Evolutionary conservation across 2,329 filamentous ascomycete genomes (phyloP), one percentile per base, ranked within the genome.

Genomic region (Acrodontium crateriforme): DNA sequence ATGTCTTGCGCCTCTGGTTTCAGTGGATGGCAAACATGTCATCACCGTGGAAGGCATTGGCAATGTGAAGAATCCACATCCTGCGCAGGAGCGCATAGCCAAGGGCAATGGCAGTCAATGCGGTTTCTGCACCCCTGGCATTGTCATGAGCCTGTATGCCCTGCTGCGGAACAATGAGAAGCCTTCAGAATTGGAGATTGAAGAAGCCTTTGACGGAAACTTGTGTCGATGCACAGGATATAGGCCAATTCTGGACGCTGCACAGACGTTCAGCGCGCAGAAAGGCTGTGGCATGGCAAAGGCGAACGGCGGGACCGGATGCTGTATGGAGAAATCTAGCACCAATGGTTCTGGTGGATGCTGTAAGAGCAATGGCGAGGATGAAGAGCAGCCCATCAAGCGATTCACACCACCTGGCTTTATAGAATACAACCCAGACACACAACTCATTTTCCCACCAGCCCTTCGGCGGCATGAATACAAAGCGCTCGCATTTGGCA

Each of bases 41-140:
- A 85, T 98, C 50, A 98, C 89, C 3, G 77, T 98, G 21, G 89
- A 98, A 57, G 89, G 89, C 5, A 94, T 98, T 45, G 89, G 89
- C 8, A 81, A 78, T 51, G 75, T 81, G 16, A 78, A 89, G 53
- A 72, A 67, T 22, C 89, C 89, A 4, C 89, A 98, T 59, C 81
- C 87, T 2, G 65, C 78, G 3, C 89, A 95, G 52, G 84, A 95
- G 59, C 71, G 89, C 25, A 79, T 98, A 44, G 87, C 89, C 11
- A 80, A 80, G 55, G 72, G 78, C 17, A 89, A 93, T 58, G 89
- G 89, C 26, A 92, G 82, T 42, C 87, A 98, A 54, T 98, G 76
- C 53, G 76, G 85, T 1, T 98, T 98, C 58, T 98, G 89, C 49
- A 95, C 89, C 0, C 89, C 89, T 4, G 89, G 89, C 2, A 95